A percentile compares a stretch with the other conserved stretches of the same genome.
phyloP scores from a whole-genome alignment of 1,284 basidiomycete genomes.

The Melampsora allii-populina region DNA sequence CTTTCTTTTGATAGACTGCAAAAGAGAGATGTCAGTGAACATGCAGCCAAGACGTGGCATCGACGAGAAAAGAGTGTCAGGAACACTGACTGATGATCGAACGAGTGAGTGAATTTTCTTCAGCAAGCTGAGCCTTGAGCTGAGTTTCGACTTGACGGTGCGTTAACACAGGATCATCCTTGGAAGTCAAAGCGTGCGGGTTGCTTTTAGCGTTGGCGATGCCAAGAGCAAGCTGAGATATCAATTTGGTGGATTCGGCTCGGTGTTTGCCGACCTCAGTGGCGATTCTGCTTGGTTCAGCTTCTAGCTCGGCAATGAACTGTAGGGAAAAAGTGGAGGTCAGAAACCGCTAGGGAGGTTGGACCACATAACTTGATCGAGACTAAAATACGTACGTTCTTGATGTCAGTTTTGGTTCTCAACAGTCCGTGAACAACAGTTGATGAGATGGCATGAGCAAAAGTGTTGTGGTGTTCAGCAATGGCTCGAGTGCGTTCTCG shows the following conservation, averaged over 20 bases:
- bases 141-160: constrained; percentile 47
- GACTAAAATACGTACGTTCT: neutral
- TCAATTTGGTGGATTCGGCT: constrained; percentile 29
- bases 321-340: neutral
- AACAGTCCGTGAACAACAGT: constrained; percentile 18
- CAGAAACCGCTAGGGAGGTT: neutral
- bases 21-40: constrained; percentile 46
- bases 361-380: neutral
- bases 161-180: constrained; percentile 49
- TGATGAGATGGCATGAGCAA: constrained; percentile 20
- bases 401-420: constrained; percentile 22
- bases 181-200: constrained; percentile 45
- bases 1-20: constrained; percentile 46
- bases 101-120: constrained; percentile 44
- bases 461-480: constrained; percentile 27
- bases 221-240: constrained; percentile 16
- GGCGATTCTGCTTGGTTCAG: constrained; percentile 6
- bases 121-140: constrained; percentile 48
- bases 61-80: neutral
- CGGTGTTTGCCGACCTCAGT: constrained; percentile 35
- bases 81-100: constrained; percentile 4
- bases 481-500: constrained; percentile 28
- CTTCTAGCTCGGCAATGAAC: constrained; percentile 26
- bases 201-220: constrained; percentile 26
- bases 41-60: neutral